Base-by-base conservation (phyloP, 2,329 filamentous ascomycete species). In the Chrysosporium queenslandicum region DNA sequence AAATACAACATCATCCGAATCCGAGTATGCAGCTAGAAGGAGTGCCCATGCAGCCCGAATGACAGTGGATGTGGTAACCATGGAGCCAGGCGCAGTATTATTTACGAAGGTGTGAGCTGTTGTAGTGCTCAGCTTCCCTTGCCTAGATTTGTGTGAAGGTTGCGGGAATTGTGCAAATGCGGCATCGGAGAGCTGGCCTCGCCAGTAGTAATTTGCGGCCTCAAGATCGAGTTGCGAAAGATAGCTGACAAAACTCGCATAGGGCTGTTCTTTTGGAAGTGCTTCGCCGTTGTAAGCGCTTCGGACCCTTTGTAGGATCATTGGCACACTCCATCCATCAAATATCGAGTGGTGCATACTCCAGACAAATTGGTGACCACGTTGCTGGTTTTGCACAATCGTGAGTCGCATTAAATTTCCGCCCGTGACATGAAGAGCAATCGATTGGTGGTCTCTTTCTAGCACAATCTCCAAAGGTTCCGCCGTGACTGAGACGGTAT, bases 311-410 rank as follows among this genome's bases (percentile, higher is more conserved):
- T 66, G 56, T 12, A 67, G 54, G 11, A 72, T 58, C n/a, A 70
- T 53, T 1, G 61, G 57, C 53, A 66, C 59, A 0, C 64, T 65
- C 62, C 65, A 68, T 0, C 66, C 68, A 59, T 72, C 70, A 54
- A 70, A 71, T 0, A 69, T 42, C 1, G 64, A 61, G 54, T 72
- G 70, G 50, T 72, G 70, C n/a, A 67, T 58, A 25, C 63, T 68
- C 57, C 61, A 62, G 4, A 66, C 57, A 47, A 66, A 58, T 6
- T 37, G 14, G 34, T 16, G 9, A n/a, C n/a, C 34, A 37, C 29
- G 29, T 30, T 30, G 29, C 29, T 30, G 29, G 29, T 5, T 30
- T 30, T 54, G 37, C 7, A 60, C 51, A 23, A 64, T 52, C 25
- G 55, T 57, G 36, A 56, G 59, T 40, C 60, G 50, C 25, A 54